Conservation (phyloP, 202 grass and related monocot genomes). For the Schoenoplectus tabernaemontani region DNA sequence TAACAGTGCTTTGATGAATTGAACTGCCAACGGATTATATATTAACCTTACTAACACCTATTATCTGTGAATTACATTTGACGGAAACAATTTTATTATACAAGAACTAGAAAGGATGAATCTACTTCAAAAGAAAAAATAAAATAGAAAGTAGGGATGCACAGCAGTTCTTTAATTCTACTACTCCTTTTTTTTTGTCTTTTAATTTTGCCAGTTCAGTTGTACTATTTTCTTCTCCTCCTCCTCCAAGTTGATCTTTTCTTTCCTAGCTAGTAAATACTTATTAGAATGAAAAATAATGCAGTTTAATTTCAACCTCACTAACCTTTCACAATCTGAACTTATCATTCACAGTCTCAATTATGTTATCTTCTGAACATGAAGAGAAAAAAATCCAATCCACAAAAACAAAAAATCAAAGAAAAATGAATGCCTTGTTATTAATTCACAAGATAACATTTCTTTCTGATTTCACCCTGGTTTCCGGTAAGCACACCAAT, state of each 20-base stretch:
- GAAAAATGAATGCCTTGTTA: background rate
- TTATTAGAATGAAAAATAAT: background rate
- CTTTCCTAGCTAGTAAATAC: background rate
- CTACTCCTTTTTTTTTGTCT: background rate
- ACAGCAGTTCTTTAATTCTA: background rate
- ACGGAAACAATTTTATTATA: too few species aligned
- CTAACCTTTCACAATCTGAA: too few species aligned
- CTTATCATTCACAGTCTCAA: background rate
- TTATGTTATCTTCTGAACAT: background rate
- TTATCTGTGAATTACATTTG: too few species aligned
- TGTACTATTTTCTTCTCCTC: background rate
- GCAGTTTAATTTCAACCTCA: background rate
- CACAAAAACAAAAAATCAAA: background rate
- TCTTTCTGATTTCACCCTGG: slow-evolving; percentile 51
- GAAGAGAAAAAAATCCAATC: background rate
- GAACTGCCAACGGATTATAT: too few species aligned
- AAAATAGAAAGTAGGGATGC: too few species aligned
- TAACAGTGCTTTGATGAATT: too few species aligned
- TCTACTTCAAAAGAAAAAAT: background rate
- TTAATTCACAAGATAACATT: slow-evolving; percentile 34
- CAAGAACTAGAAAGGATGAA: too few species aligned
- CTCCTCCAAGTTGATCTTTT: background rate
- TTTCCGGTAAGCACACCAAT: slow-evolving; percentile 39
- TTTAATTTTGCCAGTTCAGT: background rate
- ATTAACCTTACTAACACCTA: too few species aligned